Base-by-base conservation (phyloP, 257 asterid genomes). In the Salvia splendens region DNA sequence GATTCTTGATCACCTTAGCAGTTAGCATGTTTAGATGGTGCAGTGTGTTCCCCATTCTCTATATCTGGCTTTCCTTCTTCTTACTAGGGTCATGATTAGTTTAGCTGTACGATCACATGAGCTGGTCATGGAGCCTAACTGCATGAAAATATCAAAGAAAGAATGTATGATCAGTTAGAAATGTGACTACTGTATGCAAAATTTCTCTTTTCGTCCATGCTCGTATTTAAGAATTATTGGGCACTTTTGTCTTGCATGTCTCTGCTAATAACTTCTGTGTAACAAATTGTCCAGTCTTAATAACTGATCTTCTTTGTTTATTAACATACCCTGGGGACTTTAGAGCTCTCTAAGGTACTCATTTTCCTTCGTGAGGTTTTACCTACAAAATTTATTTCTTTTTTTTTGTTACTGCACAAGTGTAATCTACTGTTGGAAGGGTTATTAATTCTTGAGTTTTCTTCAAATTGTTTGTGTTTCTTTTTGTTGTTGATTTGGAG, bases 401-500 rank as follows among this genome's bases (percentile, higher is more conserved):
- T 9, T 61, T 61, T 17, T 28, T 35, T 17, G 54, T 30, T 3
- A 28, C 15, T 15, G 60, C 32, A 17, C 63, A 1, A 32, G 36
- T 50, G 43, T 15, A 55, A 14, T 14, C 47, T 7, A 36, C 51
- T 59, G 41, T 8, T 36, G 20, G 15, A 47, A 47, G 42, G 17
- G 40, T 24, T 52, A 20, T 12, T 47, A n/a, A 50, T 48, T 20
- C 0, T 43, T 38, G 5, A 14, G 10, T 15, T 57, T 33, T 54
- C 66, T 51, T 73, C 28, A 12, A 28, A 46, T 38, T 55, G 63
- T 11, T 20, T 24, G 43, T 38, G 51, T 58, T 63, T 63, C 32
- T 41, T 20, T 24, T 9, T 33, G 77, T 24, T 15, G 6, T 16
- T 1, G 28, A 32, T 57, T 41, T 43, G 55, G 42, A 24, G 28